Evolutionary conservation across 495 filamentous ascomycete genomes (phyloP).

Genomic region (Xylaria palmicola): DNA sequence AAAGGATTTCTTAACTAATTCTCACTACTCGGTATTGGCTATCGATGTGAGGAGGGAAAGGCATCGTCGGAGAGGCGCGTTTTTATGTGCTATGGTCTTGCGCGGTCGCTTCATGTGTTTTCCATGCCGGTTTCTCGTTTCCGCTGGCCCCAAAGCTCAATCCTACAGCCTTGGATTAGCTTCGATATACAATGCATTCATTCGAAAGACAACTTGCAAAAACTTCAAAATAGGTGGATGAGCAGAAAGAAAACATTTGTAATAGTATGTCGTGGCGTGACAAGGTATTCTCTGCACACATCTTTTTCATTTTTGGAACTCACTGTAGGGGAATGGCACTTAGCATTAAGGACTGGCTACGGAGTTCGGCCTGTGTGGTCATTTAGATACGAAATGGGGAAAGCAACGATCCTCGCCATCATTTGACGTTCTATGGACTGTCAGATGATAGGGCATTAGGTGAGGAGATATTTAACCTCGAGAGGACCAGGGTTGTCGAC

Average conservation of each 20-base stretch:
- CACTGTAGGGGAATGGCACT: background rate
- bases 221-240: background rate
- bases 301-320: background rate
- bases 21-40: background rate
- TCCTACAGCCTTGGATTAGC: slow-evolving; percentile 5
- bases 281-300: background rate
- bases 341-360: background rate
- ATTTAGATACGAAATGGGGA: background rate
- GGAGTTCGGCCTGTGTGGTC: background rate
- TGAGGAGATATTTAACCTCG: background rate
- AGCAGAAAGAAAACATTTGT: slow-evolving; percentile 8
- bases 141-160: background rate
- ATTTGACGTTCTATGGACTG: background rate
- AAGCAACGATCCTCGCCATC: background rate
- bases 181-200: slow-evolving; percentile 16
- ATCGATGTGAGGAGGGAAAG: background rate
- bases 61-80: background rate
- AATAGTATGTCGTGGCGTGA: slow-evolving; percentile 5
- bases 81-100: background rate
- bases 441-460: background rate
- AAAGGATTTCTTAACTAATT: slow-evolving; percentile 97
- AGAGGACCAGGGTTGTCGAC: background rate
- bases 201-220: background rate
- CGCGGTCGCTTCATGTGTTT: background rate
- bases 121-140: background rate